These are phyloP conservation scores for Penicillium cinerascens DNA, from an alignment of 495 filamentous ascomycete genomes.

Conservation along the genomic window DNA sequence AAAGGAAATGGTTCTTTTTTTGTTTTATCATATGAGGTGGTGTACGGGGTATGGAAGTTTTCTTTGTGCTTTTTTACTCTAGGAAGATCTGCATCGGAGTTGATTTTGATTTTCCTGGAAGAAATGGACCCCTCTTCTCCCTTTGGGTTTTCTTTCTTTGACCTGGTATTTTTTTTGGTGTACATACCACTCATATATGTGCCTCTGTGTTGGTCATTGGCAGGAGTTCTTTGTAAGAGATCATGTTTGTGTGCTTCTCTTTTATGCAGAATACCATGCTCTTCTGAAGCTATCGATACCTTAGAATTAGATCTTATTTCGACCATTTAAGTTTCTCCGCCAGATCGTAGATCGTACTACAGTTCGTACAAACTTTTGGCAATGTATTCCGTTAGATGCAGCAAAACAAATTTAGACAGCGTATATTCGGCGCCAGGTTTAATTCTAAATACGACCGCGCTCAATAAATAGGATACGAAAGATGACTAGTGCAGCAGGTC, in stretches of 20 bases:
- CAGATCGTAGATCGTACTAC: no score
- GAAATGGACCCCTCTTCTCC: neutral
- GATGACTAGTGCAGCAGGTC: neutral
- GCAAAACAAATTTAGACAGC: neutral
- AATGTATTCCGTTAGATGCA: neutral
- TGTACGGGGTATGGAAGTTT: conserved; percentile 12
- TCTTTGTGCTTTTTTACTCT: neutral
- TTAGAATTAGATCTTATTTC: neutral
- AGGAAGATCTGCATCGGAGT: conserved; percentile 1
- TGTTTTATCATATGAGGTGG: conserved; percentile 10
- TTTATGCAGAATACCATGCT: neutral
- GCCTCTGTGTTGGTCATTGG: neutral
- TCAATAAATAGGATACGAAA: neutral
- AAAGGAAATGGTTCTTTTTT: conserved; percentile 9
- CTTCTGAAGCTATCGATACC: neutral
- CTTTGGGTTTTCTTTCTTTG: conserved; percentile 1
- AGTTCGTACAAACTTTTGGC: neutral
- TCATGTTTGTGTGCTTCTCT: neutral
- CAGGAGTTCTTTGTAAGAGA: neutral
- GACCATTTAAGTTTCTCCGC: neutral
- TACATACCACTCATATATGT: conserved; percentile 17
- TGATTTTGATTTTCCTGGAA: neutral
- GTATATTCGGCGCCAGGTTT: neutral
- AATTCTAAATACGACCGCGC: neutral
- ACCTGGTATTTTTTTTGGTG: conserved; percentile 4